These are phyloP conservation scores for Arabidopsis hybrid DNA, from an alignment of 441 rosid genomes.

Conservation along the genomic window DNA sequence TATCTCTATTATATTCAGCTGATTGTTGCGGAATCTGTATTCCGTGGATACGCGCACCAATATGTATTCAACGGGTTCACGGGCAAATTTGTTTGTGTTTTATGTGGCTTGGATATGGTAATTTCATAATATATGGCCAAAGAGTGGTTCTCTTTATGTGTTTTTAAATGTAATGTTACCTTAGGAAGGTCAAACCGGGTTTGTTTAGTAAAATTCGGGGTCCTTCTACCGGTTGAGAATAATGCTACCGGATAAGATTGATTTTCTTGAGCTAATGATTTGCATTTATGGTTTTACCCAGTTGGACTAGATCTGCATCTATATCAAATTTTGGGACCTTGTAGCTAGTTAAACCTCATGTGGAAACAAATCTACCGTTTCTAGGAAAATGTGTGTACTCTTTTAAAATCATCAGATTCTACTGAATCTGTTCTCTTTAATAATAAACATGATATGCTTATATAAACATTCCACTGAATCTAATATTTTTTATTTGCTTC, in stretches of 20 bases:
- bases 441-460: neutral
- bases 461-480: conserved; percentile 19
- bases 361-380: conserved; percentile 27
- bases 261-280: conserved; percentile 9
- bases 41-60: neutral
- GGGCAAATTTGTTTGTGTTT: neutral
- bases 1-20: conserved; percentile 15
- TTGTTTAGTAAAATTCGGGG: neutral
- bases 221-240: conserved; percentile 5
- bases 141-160: conserved; percentile 19
- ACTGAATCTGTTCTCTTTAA: neutral
- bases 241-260: conserved; percentile 9
- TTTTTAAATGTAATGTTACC: neutral
- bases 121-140: conserved; percentile 4
- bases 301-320: conserved; percentile 25
- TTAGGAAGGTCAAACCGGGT: conserved; percentile 23
- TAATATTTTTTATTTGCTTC: neutral
- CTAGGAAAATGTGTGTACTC: neutral
- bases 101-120: conserved; percentile 3
- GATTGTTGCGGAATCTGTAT: conserved; percentile 2
- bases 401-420: neutral
- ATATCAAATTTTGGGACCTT: conserved; percentile 15
- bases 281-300: conserved; percentile 29
- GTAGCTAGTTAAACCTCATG: conserved; percentile 6
- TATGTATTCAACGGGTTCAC: neutral